These are phyloP conservation scores for Canna indica DNA, from an alignment of 176 grass and related monocot genomes.

Conservation along the genomic window DNA sequence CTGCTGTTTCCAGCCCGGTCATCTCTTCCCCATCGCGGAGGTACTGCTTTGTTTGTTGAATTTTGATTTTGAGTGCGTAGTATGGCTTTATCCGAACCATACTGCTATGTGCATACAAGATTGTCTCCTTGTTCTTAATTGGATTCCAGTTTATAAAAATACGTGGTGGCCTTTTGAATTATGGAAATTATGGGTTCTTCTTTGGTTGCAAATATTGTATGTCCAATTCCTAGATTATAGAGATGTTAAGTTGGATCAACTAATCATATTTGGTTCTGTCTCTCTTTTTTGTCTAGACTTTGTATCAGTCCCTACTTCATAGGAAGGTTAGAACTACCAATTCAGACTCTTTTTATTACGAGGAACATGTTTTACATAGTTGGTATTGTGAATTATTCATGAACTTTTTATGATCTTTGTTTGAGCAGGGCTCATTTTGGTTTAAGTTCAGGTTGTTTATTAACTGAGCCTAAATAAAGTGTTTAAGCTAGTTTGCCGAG, in stretches of 20 bases:
- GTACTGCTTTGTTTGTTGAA: constrained; percentile 27
- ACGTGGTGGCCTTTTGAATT: neutral
- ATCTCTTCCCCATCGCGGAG: constrained; percentile 56
- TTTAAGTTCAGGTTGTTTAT: too few species aligned
- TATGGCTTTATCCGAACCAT: neutral
- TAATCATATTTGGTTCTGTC: neutral
- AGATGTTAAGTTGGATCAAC: neutral
- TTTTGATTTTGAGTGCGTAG: constrained; percentile 13
- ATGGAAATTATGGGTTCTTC: neutral
- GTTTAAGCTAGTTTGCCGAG: too few species aligned
- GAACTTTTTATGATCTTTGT: too few species aligned
- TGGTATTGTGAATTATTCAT: too few species aligned
- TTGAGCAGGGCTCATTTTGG: too few species aligned
- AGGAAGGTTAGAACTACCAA: too few species aligned
- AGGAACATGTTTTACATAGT: too few species aligned
- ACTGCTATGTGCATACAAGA: constrained; percentile 22
- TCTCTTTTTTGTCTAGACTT: neutral
- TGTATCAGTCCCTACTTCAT: neutral
- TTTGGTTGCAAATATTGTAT: neutral
- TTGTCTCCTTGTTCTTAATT: neutral
- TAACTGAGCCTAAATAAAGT: too few species aligned
- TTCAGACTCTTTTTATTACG: too few species aligned
- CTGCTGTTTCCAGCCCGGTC: constrained; percentile 56
- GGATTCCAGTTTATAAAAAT: constrained; percentile 8
- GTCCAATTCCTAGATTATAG: neutral